These are phyloP conservation scores for Coniosporium apollinis DNA, from an alignment of 495 filamentous ascomycete species.

Conservation along the genomic window DNA sequence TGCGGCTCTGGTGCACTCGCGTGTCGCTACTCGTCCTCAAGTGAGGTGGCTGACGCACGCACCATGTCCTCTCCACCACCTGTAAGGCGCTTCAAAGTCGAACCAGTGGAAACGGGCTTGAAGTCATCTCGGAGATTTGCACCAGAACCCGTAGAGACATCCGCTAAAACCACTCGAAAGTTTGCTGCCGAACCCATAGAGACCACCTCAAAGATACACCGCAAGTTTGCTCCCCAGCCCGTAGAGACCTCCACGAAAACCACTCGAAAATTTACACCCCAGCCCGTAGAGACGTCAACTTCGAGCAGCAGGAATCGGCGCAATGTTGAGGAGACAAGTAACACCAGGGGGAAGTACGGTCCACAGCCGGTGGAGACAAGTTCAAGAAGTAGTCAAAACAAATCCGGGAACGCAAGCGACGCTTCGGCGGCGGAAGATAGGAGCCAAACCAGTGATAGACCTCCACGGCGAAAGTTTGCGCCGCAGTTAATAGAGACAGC, in stretches of 20 bases:
- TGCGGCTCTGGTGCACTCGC: no score
- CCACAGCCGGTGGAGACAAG: slow-evolving; percentile 55
- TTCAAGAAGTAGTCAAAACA: slow-evolving; percentile 36
- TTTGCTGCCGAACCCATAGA: slow-evolving; percentile 18
- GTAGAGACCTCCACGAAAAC: slow-evolving; percentile 43
- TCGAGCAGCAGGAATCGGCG: slow-evolving; percentile 8
- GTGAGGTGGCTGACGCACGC: no score
- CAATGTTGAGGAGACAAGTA: slow-evolving; percentile 14
- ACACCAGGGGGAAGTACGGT: slow-evolving; percentile 33
- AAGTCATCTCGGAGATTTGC: slow-evolving; percentile 22
- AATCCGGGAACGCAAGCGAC: slow-evolving; percentile 26
- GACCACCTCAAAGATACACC: slow-evolving; percentile 8
- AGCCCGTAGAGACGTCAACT: slow-evolving; percentile 11
- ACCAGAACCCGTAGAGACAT: slow-evolving; percentile 20
- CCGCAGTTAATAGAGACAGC: slow-evolving; percentile 43
- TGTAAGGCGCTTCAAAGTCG: slow-evolving; percentile 36
- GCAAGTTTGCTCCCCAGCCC: slow-evolving; percentile 37
- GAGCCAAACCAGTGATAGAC: slow-evolving; percentile 9
- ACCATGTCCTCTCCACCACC: no score
- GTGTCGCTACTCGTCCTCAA: no score
- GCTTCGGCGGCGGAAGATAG: no score
- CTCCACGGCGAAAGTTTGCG: slow-evolving; percentile 32
- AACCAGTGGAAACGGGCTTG: slow-evolving; percentile 43
- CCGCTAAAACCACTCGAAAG: slow-evolving; percentile 3
- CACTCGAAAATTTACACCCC: slow-evolving; percentile 10